Evolutionary conservation across 1,284 basidiomycete genomes (phyloP), one percentile per base, ranked within the genome.

Genomic region (Cutaneotrichosporon cyanovorans): DNA sequence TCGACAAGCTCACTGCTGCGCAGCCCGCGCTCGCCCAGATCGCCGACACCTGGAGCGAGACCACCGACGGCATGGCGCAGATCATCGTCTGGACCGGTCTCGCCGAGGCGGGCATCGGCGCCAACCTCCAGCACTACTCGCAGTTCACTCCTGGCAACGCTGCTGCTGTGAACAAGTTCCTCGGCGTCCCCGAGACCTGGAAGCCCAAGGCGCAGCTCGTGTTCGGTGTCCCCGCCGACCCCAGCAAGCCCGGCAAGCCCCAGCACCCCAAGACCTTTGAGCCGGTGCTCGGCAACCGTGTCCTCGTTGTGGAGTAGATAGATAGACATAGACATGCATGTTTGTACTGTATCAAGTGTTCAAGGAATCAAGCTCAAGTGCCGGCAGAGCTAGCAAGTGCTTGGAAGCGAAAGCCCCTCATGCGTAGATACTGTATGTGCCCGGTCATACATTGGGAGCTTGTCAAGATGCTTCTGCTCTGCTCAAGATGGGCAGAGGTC

Each of bases 21-120:
- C 73, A 74, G 63, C 72, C 74, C 25, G 38, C 52, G 21, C 60
- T 60, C 45, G 48, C 53, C 30, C 25, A 23, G 3, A 25, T 30
- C n/a, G 40, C 49, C 36, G 37, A 43, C 14, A 22, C 25, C 25
- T 57, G 50, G 49, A 38, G 38, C 38, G 38, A 34, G 18, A 53
- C 42, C 49, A 50, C 58, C 7, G 30, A 46, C 33, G 58, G 58
- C 36, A 69, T 69, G 49, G 58, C 60, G 7, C 71, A 73, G 58
- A 58, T 54, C 53, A 65, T 67, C 45, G 45, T 60, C 31, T 74
- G 73, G 73, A 61, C 65, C 19, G 62, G 64, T 0, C 62, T 75
- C 35, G 59, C 63, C 23, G 51, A 58, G 22, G 64, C 69, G 30
- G 71, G 70, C 7, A 63, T 73, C 48, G 73, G 72, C 28, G 69